These are phyloP conservation scores for Cyberlindnera petersonii DNA, from an alignment of 805 yeast species.

Conservation along the genomic window DNA sequence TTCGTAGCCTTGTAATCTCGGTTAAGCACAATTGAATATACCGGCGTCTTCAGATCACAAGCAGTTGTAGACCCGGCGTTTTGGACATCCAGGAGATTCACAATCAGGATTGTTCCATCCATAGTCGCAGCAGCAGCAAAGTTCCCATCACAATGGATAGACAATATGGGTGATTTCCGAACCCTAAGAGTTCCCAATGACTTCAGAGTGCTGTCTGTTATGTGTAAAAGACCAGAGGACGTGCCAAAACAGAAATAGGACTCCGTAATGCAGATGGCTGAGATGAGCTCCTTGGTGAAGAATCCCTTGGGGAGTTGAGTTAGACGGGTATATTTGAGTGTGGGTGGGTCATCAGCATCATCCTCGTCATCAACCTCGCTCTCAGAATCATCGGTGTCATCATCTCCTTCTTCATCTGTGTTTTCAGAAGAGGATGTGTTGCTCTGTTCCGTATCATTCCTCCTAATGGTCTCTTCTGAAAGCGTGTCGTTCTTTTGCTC, in stretches of 20 bases:
- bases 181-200: constrained; percentile 72
- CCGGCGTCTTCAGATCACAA: constrained; percentile 80
- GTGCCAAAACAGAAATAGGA: constrained; percentile 76
- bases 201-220: constrained; percentile 56
- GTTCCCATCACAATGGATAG: constrained; percentile 67
- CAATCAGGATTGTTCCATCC: constrained; percentile 89
- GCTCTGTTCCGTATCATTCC: too few species aligned
- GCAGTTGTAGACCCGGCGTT: constrained; percentile 34
- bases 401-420: not conserved
- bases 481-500: too few species aligned
- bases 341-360: constrained; percentile 62
- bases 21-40: constrained; percentile 82
- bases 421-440: too few species aligned
- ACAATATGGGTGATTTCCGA: constrained; percentile 73
- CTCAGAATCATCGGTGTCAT: constrained; percentile 7
- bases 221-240: constrained; percentile 77
- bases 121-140: constrained; percentile 85
- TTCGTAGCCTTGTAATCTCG: constrained; percentile 58
- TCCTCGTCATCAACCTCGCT: constrained; percentile 17
- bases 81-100: constrained; percentile 43
- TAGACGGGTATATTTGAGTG: constrained; percentile 69
- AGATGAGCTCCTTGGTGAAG: constrained; percentile 72
- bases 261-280: constrained; percentile 61
- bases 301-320: constrained; percentile 64
- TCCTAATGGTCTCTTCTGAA: too few species aligned